Percentiles rank a stretch among this genome's conserved stretches.
Conservation (phyloP, 495 filamentous ascomycete species). For the Tuber indicum region DNA sequence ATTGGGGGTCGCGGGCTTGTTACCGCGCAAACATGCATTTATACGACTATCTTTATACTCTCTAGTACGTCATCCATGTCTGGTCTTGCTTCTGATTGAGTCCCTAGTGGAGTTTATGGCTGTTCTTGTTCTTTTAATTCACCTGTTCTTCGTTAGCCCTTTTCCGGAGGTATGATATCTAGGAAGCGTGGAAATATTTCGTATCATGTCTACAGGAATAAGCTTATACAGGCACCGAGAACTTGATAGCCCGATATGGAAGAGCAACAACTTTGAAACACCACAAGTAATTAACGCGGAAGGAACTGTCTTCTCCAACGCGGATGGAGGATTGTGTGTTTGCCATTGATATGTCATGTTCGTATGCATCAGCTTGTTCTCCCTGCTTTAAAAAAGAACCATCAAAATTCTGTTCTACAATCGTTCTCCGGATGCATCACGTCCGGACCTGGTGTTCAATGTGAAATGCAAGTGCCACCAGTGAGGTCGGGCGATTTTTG, state of each 20-base stretch:
- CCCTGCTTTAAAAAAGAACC: too few species aligned
- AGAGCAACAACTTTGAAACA: too few species aligned
- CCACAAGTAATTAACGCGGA: too few species aligned
- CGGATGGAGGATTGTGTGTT: too few species aligned
- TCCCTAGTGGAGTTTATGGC: neutral
- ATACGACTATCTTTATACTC: neutral
- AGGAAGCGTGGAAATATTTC: neutral
- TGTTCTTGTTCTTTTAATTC: neutral
- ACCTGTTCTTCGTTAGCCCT: neutral
- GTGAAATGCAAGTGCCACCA: neutral
- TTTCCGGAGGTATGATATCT: neutral
- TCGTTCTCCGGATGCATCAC: neutral
- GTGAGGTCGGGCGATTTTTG: neutral
- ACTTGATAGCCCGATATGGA: too few species aligned
- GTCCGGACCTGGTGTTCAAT: neutral
- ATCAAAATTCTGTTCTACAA: neutral
- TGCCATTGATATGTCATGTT: neutral
- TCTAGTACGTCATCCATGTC: neutral
- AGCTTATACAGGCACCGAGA: too few species aligned
- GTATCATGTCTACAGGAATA: too few species aligned
- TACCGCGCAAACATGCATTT: neutral
- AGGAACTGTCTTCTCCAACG: too few species aligned
- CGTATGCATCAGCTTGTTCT: too few species aligned
- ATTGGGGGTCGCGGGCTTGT: neutral
- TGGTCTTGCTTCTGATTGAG: neutral